Base-by-base conservation (phyloP, 129 eudicot species). In the Arctium lappa region DNA sequence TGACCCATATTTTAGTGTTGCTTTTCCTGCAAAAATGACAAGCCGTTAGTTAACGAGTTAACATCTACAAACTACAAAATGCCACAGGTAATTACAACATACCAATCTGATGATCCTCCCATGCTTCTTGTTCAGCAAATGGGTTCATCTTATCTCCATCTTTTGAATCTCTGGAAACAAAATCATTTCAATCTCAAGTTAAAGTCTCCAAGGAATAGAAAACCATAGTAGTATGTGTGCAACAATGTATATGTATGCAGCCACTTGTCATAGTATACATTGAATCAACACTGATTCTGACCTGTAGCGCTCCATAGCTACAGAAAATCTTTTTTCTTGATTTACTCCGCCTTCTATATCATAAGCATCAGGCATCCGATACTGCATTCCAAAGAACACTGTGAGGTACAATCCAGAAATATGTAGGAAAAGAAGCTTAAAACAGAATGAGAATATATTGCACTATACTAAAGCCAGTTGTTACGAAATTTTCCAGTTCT, bases 61-160 rank as follows among this genome's bases (percentile, higher is more conserved):
- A 18, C 60, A 66, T 77, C 38, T 48, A 50, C n/a, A 75, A 29
- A 80, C 77, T 72, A 5, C 2, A 15, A 29, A 29, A 69, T 22
- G 60, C 30, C 60, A 34, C 6, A 16, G 39, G 11, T 46, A 79
- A 16, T 32, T 71, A 77, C 44, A 74, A 75, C 38, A 73, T 87
- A 95, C 99, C 97, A 77, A 95, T 95, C 87, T 95, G 99, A 84
- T 95, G 97, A 27, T 95, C 97, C 78, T 95, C 99, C 99, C 99
- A 95, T 33, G 99, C 99, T 88, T 95, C 99, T 88, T 95, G 97
- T 80, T 95, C 99, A 66, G 99, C 99, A 85, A 95, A 95, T 2
- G 99, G 97, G 75, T 95, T 95, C 99, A 95, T 92, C 81, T 95
- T 95, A 38, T 91, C 97, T 68, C 88, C 91, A 84, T 93, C 93